Percentiles rank a stretch among this genome's conserved stretches.
phyloP scores from a whole-genome alignment of 306 rosid species.

The Hippophae rhamnoides region DNA sequence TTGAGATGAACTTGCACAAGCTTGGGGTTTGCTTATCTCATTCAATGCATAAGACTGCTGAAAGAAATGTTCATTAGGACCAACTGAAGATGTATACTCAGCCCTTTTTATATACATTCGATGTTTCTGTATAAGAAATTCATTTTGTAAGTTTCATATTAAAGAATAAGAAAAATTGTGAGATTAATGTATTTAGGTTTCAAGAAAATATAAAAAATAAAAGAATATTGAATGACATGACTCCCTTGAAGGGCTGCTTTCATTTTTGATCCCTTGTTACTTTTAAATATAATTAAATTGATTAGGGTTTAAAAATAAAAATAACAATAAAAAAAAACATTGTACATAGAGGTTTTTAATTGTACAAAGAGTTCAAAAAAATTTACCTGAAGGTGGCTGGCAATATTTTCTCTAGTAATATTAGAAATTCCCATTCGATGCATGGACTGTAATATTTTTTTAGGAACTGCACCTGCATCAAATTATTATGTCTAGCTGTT shows the following conservation, averaged over 20 bases:
- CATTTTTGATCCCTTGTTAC: too few relatives aligned
- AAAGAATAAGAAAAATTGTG: not conserved
- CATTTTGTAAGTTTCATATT: not conserved
- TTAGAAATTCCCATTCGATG: not conserved
- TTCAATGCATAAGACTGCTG: not conserved
- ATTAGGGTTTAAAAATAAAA: too few relatives aligned
- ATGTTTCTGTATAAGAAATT: slow-evolving; percentile 1
- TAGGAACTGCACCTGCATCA: slow-evolving; percentile 8
- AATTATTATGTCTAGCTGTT: too few relatives aligned
- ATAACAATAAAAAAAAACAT: too few relatives aligned
- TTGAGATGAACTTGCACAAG: not conserved
- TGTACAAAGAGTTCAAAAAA: too few relatives aligned
- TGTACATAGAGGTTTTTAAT: too few relatives aligned
- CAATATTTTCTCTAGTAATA: slow-evolving; percentile 16
- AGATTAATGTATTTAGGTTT: too few relatives aligned
- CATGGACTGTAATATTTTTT: slow-evolving; percentile 5
- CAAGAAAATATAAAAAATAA: too few relatives aligned
- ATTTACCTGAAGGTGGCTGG: slow-evolving; percentile 23
- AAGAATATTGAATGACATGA: too few relatives aligned
- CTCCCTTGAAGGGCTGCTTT: too few relatives aligned
- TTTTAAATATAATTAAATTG: too few relatives aligned
- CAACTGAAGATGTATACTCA: not conserved
- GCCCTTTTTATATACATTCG: not conserved
- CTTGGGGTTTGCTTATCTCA: not conserved
- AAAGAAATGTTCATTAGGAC: not conserved